Evolutionary conservation across 371 early-diverging fungal genomes (phyloP), one percentile per base, ranked within the genome.

Genomic region (Apophysomyces ossiformis): DNA sequence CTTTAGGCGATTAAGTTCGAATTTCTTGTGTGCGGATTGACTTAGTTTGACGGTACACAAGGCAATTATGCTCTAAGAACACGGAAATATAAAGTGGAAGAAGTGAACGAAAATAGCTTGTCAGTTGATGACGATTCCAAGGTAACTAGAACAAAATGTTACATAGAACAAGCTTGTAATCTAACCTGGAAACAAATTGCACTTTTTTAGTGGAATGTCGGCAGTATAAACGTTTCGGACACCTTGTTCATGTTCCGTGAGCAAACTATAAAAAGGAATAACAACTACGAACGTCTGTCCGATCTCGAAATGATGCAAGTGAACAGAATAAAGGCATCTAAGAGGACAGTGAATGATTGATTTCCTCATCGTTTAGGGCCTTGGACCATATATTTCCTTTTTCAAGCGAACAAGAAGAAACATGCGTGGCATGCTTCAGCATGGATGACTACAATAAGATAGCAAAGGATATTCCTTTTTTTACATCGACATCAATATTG

Each of bases 351-450:
- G 32, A 13, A 7, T n/a, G 11, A 21, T 8, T 37, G 32, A 35
- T n/a, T 11, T 35, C 37, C 5, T 5, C 38, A 37, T 58, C 5
- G 0, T 58, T 9, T 38, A 58, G 58, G 16, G 58, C 7, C 5
- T 38, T 58, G 26, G 58, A 58, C 7, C 16, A 58, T 35, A 58
- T 58, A n/a, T 58, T 58, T 11, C 11, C n/a, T 0, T 58, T 58
- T 58, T 5, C 58, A 11, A 58, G 38, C n/a, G 36, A 58, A 13
- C 58, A 35, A 35, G 13, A 58, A 8, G 15, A 35, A 11, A 7
- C 5, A 32, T 5, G 35, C 7, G 4, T 38, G 0, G 15, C 36
- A 13, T n/a, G 38, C 16, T 37, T 58, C 16, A 37, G 38, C 13
- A 0, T 58, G 7, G 16, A 37, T 11, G 37, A 58, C 1, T 21